Percentiles rank a stretch among this genome's conserved stretches.
phyloP scores from a whole-genome alignment of 176 grass and related monocot species.

The Miscanthus lutarioriparius region DNA sequence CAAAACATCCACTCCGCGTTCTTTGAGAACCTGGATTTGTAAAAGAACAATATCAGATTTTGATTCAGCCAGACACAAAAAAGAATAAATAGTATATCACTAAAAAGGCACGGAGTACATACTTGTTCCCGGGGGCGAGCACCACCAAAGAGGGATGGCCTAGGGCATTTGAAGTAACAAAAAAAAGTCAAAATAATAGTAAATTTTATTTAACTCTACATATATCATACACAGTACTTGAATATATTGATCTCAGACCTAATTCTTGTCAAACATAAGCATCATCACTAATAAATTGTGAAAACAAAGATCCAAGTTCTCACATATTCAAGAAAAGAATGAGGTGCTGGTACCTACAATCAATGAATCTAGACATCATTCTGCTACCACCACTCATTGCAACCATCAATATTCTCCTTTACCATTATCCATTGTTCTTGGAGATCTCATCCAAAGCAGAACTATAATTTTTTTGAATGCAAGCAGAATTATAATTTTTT shows the following conservation, averaged over 20 bases:
- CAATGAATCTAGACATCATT: slow-evolving; percentile 14
- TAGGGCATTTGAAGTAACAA: slow-evolving; percentile 34
- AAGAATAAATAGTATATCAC: not conserved
- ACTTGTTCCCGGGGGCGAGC: slow-evolving; percentile 91
- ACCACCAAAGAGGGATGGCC: slow-evolving; percentile 82
- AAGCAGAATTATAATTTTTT: not conserved
- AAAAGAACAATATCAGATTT: slow-evolving; percentile 12
- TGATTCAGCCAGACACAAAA: slow-evolving; percentile 15
- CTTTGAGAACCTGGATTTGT: slow-evolving; percentile 80
- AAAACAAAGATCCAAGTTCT: slow-evolving; percentile 1
- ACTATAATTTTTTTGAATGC: not conserved
- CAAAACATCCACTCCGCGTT: slow-evolving; percentile 75
- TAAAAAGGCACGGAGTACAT: slow-evolving; percentile 23
- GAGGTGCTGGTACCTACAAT: not conserved
- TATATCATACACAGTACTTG: not conserved
- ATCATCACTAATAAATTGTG: not conserved
- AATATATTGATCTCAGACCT: not conserved
- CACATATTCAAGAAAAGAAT: not conserved
- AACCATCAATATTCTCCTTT: not conserved
- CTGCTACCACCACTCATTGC: not conserved
- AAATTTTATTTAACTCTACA: not conserved
- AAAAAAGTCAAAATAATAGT: slow-evolving; percentile 20
- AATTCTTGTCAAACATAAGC: slow-evolving; percentile 4
- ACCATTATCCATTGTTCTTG: not conserved
- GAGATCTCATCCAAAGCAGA: not conserved